These are phyloP conservation scores for Aspergillus heteromorphus DNA, from an alignment of 495 filamentous ascomycete species.

Conservation along the genomic window DNA sequence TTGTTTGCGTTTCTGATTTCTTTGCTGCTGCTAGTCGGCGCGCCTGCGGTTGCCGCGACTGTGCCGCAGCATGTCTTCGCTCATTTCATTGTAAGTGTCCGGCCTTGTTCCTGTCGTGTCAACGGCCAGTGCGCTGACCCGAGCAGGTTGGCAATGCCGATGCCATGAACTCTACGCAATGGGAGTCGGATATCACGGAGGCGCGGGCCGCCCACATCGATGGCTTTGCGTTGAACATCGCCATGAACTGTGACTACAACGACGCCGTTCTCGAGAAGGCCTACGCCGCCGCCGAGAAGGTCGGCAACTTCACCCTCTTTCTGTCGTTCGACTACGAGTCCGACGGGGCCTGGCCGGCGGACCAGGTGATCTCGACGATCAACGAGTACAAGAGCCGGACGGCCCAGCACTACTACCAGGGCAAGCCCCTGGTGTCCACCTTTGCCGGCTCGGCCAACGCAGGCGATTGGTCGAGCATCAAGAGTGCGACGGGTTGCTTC, in stretches of 20 bases:
- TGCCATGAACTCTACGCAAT: conserved; percentile 39
- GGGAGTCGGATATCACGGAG: conserved; percentile 53
- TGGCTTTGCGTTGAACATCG: conserved; percentile 69
- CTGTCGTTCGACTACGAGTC: conserved; percentile 65
- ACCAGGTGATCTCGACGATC: conserved; percentile 52
- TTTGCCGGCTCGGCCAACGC: conserved; percentile 60
- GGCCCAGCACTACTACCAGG: conserved; percentile 52
- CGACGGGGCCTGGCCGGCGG: conserved; percentile 47
- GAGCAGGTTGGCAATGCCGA: conserved; percentile 31
- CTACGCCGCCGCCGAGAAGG: conserved; percentile 48
- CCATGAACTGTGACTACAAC: conserved; percentile 45
- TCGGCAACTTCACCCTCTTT: conserved; percentile 55
- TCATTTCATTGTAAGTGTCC: conserved; percentile 29
- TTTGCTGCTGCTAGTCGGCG: conserved; percentile 3
- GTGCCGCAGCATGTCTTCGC: conserved; percentile 29
- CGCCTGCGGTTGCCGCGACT: not conserved
- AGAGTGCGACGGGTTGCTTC: conserved; percentile 42
- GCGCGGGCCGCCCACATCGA: conserved; percentile 63
- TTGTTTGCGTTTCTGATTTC: conserved; percentile 3
- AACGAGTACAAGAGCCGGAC: conserved; percentile 46
- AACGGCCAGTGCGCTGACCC: not conserved
- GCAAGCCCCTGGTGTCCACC: conserved; percentile 61
- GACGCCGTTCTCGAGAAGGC: conserved; percentile 46
- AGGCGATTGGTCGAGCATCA: conserved; percentile 54
- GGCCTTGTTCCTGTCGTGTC: no score